Evolutionary conservation across 148 eudicot species (phyloP), one percentile per base, ranked within the genome.

Genomic region (Amaranthus palmeri): DNA sequence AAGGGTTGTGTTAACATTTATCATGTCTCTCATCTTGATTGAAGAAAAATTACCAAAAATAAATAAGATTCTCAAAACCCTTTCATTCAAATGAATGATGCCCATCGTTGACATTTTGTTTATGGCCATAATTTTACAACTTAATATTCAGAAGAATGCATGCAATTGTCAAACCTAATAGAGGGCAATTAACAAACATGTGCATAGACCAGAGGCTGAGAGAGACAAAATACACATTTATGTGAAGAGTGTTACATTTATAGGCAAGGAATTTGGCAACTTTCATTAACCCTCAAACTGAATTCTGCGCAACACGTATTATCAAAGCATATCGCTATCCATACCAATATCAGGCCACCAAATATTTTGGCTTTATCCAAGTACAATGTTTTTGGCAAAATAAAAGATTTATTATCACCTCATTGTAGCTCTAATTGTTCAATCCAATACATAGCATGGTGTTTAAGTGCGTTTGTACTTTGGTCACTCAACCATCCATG

Each of bases 291-390:
- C 11, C 13, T 54, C 36, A 44, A 68, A 51, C 46, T 36, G 14
- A 68, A 6, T 59, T 60, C 40, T 50, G 44, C 58, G 43, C 18
- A 75, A 53, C 70, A 45, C 25, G 67, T 58, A 56, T 52, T 43
- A 15, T 74, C 65, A 65, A 10, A 55, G n/a, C 65, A 67, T 40
- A n/a, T 52, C 72, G 54, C 10, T 69, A 56, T 46, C 69, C 36
- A 62, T 4, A 18, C 8, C 43, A 70, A n/a, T 9, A 43, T 55
- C 17, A 41, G 48, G 51, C 49, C 45, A 65, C 54, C 17, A 45
- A 62, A 36, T 53, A 14, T 45, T 51, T 49, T 17, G 62, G 25
- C 18, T 18, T 50, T 45, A 54, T 36, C 55, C 68, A 9, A 14
- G 45, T 48, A 65, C n/a, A 50, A 25, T 3, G 15, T 77, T 13